A percentile compares a stretch with the other conserved stretches of the same genome.
Evolutionary conservation across 768 basidiomycete genomes (phyloP).

Genomic region (Hydnum rufescens): DNA sequence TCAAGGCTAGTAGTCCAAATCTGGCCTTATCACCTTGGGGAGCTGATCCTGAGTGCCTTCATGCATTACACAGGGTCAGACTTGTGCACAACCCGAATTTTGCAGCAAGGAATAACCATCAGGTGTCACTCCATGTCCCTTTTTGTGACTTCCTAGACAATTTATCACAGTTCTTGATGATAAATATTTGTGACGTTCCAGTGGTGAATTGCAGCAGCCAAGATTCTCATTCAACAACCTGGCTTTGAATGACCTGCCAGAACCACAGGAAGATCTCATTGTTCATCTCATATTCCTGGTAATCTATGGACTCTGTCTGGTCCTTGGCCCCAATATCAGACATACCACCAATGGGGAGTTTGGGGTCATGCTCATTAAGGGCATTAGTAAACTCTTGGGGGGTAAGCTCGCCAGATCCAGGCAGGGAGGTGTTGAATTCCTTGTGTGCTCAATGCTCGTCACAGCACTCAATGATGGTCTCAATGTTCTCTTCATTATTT

Average conservation of each 20-base stretch:
- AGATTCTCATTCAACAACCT: conserved; percentile 96
- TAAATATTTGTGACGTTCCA: conserved; percentile 90
- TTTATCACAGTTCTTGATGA: too few species aligned
- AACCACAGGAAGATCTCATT: conserved; percentile 99
- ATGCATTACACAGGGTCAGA: too few species aligned
- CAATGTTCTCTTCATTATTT: too few species aligned
- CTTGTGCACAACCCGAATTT: too few species aligned
- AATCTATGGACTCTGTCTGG: conserved; percentile 99
- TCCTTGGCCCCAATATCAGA: conserved; percentile 99
- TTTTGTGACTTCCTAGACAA: too few species aligned
- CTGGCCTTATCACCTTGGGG: too few species aligned
- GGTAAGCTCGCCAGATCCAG: not conserved
- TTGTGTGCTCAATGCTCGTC: too few species aligned
- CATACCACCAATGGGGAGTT: conserved; percentile 92
- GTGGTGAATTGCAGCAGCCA: conserved; percentile 92
- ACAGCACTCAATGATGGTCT: too few species aligned
- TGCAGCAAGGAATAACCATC: too few species aligned
- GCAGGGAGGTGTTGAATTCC: not conserved
- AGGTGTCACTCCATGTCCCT: too few species aligned
- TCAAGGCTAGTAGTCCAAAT: too few species aligned
- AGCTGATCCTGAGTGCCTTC: too few species aligned
- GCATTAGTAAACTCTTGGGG: conserved; percentile 17
- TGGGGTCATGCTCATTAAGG: conserved; percentile 83
- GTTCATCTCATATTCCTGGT: conserved; percentile 85
- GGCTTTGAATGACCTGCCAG: conserved; percentile 96